Percentiles rank a stretch among this genome's conserved stretches.
Evolutionary conservation across 2,329 filamentous ascomycete species (phyloP).

Genomic region (Tolypocladium cylindrosporum): DNA sequence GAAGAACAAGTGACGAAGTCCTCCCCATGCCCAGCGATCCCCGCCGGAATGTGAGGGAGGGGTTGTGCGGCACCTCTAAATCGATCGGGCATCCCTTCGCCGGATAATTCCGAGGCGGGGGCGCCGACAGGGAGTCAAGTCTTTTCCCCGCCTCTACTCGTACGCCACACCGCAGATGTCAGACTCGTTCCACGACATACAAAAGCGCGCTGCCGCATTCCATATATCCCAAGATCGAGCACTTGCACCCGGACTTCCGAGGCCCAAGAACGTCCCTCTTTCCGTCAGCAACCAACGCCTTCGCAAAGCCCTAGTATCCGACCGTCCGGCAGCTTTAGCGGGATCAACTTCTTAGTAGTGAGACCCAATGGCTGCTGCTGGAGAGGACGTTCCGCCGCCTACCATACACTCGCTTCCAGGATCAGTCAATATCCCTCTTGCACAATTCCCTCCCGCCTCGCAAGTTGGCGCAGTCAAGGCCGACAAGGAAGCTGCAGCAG

Average conservation of each 20-base stretch:
- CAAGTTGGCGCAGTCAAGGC: slow-evolving; percentile 21
- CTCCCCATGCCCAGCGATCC: no score
- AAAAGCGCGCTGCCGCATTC: background rate
- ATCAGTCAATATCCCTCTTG: slow-evolving; percentile 41
- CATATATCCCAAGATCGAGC: background rate
- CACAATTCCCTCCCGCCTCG: slow-evolving; percentile 27
- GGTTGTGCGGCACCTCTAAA: no score
- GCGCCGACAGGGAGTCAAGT: no score
- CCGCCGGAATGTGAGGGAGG: no score
- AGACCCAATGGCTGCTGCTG: background rate
- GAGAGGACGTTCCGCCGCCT: background rate
- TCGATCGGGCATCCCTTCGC: no score
- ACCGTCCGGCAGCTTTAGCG: background rate
- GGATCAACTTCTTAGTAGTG: background rate
- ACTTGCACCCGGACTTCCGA: background rate
- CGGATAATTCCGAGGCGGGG: no score
- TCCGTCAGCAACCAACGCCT: background rate
- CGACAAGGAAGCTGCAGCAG: slow-evolving; percentile 22
- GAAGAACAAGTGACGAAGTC: no score
- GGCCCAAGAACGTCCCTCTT: background rate
- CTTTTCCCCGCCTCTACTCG: no score
- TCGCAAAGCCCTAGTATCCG: background rate
- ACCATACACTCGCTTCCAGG: slow-evolving; percentile 24
- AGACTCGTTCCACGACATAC: background rate
- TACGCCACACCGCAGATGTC: background rate